Evolutionary conservation across 2,329 filamentous ascomycete genomes (phyloP), one percentile per base, ranked within the genome.

Genomic region (Thelonectria discophora): DNA sequence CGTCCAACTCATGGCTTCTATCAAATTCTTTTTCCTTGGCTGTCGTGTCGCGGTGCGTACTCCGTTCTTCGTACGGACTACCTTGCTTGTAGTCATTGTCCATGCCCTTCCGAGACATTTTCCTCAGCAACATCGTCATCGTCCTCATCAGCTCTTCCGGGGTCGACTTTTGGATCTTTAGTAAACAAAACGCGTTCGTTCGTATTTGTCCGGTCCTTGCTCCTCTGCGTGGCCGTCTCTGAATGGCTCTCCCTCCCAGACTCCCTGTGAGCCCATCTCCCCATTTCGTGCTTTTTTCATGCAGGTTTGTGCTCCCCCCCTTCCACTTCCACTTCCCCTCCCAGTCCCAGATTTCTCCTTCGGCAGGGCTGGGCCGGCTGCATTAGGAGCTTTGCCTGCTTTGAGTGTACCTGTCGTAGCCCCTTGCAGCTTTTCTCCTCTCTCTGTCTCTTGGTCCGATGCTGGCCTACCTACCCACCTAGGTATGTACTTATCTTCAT

Each of bases 211-310:
- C 15, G 10, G 17, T 37, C 39, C 34, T 57, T 47, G 13, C 10
- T 20, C 18, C 27, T 30, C 46, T 34, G 48, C 37, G 54, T 58
- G 49, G 55, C 49, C 34, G 46, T 32, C n/a, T n/a, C n/a, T 53
- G 51, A 60, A 60, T 49, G 42, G 42, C 43, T 47, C 30, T 17
- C 18, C 17, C 13, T 53, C 3, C 32, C 13, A 13, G 24, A n/a
- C 32, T 11, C 21, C 9, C 34, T n/a, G 43, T 9, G 11, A 17
- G 7, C 20, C 30, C 20, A 9, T 45, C 17, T 42, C 50, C 20
- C 43, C 27, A 54, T 45, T 30, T 39, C 30, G 37, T 37, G 46
- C 46, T 45, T 17, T 18, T 45, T 45, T 21, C 42, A 12, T 45
- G 42, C 42, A 45, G 42, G 42, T 21, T 24, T 24, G 24, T 24